Evolutionary conservation across 805 yeast species (phyloP).

Genomic region (Candida vartiovaarae): DNA sequence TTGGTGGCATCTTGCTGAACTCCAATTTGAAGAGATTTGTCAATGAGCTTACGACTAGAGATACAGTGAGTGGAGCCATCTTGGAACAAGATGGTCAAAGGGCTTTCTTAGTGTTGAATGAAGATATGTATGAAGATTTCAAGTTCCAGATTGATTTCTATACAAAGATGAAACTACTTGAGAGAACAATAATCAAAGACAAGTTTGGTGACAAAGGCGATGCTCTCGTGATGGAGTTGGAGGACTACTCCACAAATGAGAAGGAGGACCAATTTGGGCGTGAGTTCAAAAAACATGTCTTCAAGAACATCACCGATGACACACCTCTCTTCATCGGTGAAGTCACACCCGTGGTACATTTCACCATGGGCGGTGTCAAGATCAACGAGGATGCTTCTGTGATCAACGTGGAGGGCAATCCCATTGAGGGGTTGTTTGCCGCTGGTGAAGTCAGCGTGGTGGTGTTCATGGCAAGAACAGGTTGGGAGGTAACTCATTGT

Average conservation of each 20-base stretch:
- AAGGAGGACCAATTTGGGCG: constrained; percentile 31
- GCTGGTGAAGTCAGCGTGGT: constrained; percentile 64
- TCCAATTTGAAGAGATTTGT: constrained; percentile 39
- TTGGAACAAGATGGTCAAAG: constrained; percentile 24
- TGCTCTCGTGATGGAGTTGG: constrained; percentile 13
- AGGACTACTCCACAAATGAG: constrained; percentile 12
- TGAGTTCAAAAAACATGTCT: constrained; percentile 25
- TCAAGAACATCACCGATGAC: constrained; percentile 21
- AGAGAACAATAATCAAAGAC: constrained; percentile 24
- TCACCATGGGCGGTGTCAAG: constrained; percentile 62
- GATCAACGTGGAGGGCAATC: constrained; percentile 24
- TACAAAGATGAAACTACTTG: constrained; percentile 30
- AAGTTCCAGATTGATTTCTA: constrained; percentile 47
- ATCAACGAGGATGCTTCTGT: constrained; percentile 43
- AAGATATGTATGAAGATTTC: constrained; percentile 37
- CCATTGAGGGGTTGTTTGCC: constrained; percentile 43
- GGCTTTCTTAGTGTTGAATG: constrained; percentile 34
- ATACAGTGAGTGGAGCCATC: constrained; percentile 40
- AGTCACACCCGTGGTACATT: constrained; percentile 57
- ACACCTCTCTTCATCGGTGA: constrained; percentile 39
- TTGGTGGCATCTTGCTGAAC: constrained; percentile 49
- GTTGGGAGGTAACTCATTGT: constrained; percentile 27
- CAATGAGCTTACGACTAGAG: constrained; percentile 49
- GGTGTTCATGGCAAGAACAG: constrained; percentile 63
- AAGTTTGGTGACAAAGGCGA: constrained; percentile 21